Evolutionary conservation across 2,329 filamentous ascomycete species (phyloP).

Genomic region (Ascochyta viciae-villosae): DNA sequence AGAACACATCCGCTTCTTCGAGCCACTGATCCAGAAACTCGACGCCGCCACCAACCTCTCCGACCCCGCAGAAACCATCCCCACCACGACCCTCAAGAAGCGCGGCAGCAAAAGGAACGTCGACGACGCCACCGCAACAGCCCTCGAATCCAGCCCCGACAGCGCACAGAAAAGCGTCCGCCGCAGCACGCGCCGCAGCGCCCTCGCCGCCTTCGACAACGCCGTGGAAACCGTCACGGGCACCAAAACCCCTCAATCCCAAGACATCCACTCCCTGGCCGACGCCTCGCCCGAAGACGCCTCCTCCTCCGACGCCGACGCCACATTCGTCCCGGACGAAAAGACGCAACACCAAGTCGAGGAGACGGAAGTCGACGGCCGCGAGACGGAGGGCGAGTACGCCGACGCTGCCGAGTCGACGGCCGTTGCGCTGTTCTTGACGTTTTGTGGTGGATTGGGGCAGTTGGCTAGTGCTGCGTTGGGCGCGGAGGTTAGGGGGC

Average conservation of each 20-base stretch:
- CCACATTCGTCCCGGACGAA: conserved; percentile 35
- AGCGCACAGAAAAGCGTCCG: background rate
- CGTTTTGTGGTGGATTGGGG: conserved; percentile 45
- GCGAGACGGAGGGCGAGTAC: conserved; percentile 31
- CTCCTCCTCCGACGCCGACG: conserved; percentile 16
- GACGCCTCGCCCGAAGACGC: background rate
- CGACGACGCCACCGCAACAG: background rate
- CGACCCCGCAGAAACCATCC: conserved; percentile 17
- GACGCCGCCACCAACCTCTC: conserved; percentile 9
- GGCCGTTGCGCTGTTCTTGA: conserved; percentile 43
- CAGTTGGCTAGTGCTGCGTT: conserved; percentile 42
- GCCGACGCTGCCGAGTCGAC: conserved; percentile 45
- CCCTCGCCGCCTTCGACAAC: conserved; percentile 14
- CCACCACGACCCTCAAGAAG: conserved; percentile 23
- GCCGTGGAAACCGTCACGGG: conserved; percentile 9
- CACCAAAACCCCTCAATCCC: background rate
- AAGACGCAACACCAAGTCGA: conserved; percentile 30
- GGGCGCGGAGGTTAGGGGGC: conserved; percentile 45
- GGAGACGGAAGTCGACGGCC: conserved; percentile 43
- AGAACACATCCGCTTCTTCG: conserved; percentile 31
- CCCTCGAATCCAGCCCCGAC: background rate
- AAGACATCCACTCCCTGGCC: conserved; percentile 5
- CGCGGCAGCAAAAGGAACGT: conserved; percentile 21
- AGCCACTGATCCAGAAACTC: conserved; percentile 10
- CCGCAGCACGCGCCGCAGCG: conserved; percentile 6